A percentile compares a stretch with the other conserved stretches of the same genome.
These are phyloP conservation scores for Amaranthus cruentus DNA, from an alignment of 148 eudicot genomes.

Conservation along the genomic window DNA sequence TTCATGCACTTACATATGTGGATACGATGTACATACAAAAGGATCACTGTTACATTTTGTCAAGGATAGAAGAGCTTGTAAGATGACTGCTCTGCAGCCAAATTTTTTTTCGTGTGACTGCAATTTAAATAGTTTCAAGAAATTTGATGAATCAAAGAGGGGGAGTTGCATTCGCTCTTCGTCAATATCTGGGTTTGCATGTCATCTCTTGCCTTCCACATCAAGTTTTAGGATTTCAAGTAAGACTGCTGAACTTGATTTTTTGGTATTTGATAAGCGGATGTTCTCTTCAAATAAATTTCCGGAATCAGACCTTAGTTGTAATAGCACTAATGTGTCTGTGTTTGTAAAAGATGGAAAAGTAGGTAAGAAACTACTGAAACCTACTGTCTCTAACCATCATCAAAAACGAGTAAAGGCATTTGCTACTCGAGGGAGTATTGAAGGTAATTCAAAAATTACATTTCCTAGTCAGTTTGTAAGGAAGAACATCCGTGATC, in stretches of 20 bases:
- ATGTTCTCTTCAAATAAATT: conserved; percentile 33
- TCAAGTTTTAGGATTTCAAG: conserved; percentile 28
- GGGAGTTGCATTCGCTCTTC: conserved; percentile 23
- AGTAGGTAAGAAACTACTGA: conserved; percentile 15
- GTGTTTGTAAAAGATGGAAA: conserved; percentile 26
- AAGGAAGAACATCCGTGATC: conserved; percentile 8
- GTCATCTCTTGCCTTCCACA: conserved; percentile 24
- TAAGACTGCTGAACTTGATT: conserved; percentile 25
- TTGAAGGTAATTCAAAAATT: conserved; percentile 17
- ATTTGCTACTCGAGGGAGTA: conserved; percentile 28
- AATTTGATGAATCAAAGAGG: conserved; percentile 26
- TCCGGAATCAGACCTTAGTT: conserved; percentile 15
- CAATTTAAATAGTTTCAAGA: conserved; percentile 24
- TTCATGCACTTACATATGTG: neutral
- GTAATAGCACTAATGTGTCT: conserved; percentile 31
- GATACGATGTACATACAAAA: conserved; percentile 15
- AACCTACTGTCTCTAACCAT: conserved; percentile 24
- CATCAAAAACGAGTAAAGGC: conserved; percentile 35
- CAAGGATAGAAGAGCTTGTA: conserved; percentile 33
- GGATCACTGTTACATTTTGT: conserved; percentile 31
- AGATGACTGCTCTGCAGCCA: conserved; percentile 25
- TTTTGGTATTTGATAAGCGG: conserved; percentile 35
- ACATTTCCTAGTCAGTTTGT: conserved; percentile 15
- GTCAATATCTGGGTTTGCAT: conserved; percentile 29
- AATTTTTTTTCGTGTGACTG: conserved; percentile 24